A percentile compares a stretch with the other conserved stretches of the same genome.
Conservation (phyloP, 2,329 filamentous ascomycete species). For the Phaeosphaeria sp. region DNA sequence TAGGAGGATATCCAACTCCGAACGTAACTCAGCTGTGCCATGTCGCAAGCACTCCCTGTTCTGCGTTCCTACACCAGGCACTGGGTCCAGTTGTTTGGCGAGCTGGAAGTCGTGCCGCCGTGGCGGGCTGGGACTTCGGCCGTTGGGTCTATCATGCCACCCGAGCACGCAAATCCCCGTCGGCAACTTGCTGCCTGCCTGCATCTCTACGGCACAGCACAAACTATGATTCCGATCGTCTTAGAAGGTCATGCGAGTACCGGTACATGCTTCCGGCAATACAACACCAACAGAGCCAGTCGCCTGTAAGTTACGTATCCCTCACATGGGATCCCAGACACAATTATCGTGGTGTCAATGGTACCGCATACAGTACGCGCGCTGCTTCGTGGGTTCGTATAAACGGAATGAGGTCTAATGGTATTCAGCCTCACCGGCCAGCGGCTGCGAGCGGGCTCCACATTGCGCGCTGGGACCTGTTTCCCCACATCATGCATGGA, state of each 20-base stretch:
- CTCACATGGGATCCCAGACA: neutral
- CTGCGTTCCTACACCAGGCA: neutral
- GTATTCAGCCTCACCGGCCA: neutral
- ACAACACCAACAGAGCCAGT: neutral
- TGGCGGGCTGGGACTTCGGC: neutral
- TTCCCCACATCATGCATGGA: neutral
- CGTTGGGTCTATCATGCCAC: neutral
- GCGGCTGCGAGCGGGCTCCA: neutral
- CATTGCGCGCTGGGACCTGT: neutral
- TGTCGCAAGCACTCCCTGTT: neutral
- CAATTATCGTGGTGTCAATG: neutral
- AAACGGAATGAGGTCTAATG: neutral
- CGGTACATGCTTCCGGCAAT: neutral
- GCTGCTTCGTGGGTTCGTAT: neutral
- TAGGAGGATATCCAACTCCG: neutral
- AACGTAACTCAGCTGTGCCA: neutral
- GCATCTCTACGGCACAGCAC: neutral
- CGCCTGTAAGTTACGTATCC: neutral
- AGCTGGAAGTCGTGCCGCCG: neutral
- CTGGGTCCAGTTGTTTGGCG: neutral
- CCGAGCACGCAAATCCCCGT: neutral
- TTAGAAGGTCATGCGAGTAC: neutral
- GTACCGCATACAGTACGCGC: neutral
- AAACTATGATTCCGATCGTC: neutral
- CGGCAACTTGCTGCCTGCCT: neutral